Conservation (phyloP, 805 yeast species). For the Yarrowia sp. region DNA sequence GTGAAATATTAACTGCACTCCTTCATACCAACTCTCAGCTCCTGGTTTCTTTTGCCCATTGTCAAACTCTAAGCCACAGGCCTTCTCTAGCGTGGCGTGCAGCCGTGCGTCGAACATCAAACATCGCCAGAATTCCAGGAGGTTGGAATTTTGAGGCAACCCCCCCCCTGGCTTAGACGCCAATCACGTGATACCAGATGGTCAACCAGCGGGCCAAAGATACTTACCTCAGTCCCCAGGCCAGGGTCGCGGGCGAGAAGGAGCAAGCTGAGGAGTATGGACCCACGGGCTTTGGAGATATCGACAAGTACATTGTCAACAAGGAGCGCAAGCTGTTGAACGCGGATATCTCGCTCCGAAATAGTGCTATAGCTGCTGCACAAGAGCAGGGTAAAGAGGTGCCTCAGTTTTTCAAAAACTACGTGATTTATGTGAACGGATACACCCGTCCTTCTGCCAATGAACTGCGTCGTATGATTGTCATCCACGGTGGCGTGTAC, state of each 20-base stretch:
- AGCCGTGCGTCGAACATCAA: neutral
- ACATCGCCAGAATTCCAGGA: neutral
- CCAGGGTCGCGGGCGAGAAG: slow-evolving; percentile 40
- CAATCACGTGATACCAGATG: slow-evolving; percentile 5
- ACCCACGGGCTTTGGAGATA: slow-evolving; percentile 67
- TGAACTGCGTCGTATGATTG: slow-evolving; percentile 72
- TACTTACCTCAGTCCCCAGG: slow-evolving; percentile 38
- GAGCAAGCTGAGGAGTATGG: slow-evolving; percentile 50
- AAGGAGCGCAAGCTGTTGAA: slow-evolving; percentile 52
- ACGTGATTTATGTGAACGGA: slow-evolving; percentile 84
- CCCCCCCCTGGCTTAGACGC: neutral
- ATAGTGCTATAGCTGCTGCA: slow-evolving; percentile 46
- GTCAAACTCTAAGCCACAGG: neutral
- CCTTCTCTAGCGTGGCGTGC: neutral
- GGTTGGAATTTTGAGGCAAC: neutral
- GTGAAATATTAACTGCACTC: too few relatives aligned
- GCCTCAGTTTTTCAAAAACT: slow-evolving; percentile 63
- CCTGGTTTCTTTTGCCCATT: neutral
- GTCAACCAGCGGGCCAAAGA: slow-evolving; percentile 36
- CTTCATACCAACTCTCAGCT: neutral
- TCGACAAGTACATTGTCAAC: slow-evolving; percentile 65
- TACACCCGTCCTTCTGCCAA: slow-evolving; percentile 81
- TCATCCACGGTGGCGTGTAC: slow-evolving; percentile 79
- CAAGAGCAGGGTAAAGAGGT: slow-evolving; percentile 44
- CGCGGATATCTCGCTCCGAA: slow-evolving; percentile 60